These are phyloP conservation scores for Annulohypoxylon truncatum DNA, from an alignment of 2,329 filamentous ascomycete genomes.

Conservation along the genomic window DNA sequence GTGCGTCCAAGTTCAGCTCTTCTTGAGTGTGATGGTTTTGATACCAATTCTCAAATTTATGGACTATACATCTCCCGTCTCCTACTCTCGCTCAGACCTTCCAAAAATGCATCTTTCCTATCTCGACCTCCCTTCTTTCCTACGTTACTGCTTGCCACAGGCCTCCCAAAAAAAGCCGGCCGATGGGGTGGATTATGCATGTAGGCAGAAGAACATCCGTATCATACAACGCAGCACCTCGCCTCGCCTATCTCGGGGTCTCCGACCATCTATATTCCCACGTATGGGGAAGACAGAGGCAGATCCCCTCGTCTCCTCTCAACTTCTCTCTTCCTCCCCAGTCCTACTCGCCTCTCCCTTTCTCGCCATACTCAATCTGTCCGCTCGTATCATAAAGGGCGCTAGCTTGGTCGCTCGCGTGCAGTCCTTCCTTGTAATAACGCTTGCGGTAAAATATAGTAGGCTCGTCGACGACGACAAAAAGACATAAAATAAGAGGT, in stretches of 20 bases:
- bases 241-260: background rate
- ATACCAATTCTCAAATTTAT: conserved; percentile 31
- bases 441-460: background rate
- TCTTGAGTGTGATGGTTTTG: conserved; percentile 11
- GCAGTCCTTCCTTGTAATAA: background rate
- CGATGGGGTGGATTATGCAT: conserved; percentile 15
- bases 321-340: background rate
- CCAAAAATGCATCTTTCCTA: conserved; percentile 9
- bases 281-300: background rate
- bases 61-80: conserved; percentile 22
- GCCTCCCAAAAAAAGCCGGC: background rate
- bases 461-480: conserved; percentile 12
- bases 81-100: background rate
- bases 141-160: conserved; percentile 1
- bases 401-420: background rate
- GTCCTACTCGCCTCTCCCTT: background rate
- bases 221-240: conserved; percentile 29
- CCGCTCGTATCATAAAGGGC: background rate
- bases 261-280: background rate
- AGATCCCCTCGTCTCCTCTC: background rate
- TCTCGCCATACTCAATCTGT: conserved; percentile 33
- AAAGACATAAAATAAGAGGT: conserved; percentile 35
- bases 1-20: background rate
- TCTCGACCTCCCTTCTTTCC: background rate
- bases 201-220: conserved; percentile 11